Evolutionary conservation across 352 stramenopile genomes (phyloP).

Genomic region (Saprolegnia diclina): DNA sequence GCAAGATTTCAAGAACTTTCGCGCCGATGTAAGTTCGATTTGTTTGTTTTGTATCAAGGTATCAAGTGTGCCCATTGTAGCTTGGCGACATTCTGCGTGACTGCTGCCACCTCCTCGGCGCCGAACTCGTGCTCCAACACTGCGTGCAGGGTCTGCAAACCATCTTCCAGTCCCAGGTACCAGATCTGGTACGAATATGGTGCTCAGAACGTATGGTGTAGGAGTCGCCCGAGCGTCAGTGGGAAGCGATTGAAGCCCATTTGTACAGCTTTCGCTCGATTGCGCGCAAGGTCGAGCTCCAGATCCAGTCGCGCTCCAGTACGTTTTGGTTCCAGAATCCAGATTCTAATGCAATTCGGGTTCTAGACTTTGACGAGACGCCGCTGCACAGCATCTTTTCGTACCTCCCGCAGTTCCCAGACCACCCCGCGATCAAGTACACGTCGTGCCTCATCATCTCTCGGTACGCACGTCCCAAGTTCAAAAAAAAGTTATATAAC

Average conservation of each 20-base stretch:
- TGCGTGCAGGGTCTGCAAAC: slow-evolving; percentile 67
- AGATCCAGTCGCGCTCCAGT: slow-evolving; percentile 13
- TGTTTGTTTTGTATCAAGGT: neutral
- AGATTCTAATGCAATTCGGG: too few species aligned
- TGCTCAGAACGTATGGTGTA: neutral
- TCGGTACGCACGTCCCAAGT: slow-evolving; percentile 47
- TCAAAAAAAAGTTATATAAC: too few species aligned
- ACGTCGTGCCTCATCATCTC: slow-evolving; percentile 80
- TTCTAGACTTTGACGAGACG: slow-evolving; percentile 30
- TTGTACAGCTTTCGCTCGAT: slow-evolving; percentile 82
- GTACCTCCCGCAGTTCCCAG: slow-evolving; percentile 61
- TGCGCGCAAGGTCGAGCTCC: slow-evolving; percentile 63
- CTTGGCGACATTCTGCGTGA: slow-evolving; percentile 77
- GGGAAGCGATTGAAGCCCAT: slow-evolving; percentile 75
- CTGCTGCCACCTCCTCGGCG: slow-evolving; percentile 64
- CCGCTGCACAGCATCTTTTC: slow-evolving; percentile 71
- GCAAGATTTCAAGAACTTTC: slow-evolving; percentile 77
- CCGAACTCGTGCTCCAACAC: slow-evolving; percentile 63
- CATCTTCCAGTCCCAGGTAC: slow-evolving; percentile 44
- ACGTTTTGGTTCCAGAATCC: neutral
- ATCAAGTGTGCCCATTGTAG: neutral
- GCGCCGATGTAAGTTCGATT: slow-evolving; percentile 22
- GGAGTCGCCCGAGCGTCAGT: slow-evolving; percentile 35
- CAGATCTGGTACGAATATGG: neutral
- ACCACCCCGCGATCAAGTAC: slow-evolving; percentile 77